A percentile compares a stretch with the other conserved stretches of the same genome.
phyloP scores from a whole-genome alignment of 495 filamentous ascomycete genomes.

The Collariella sp. region DNA sequence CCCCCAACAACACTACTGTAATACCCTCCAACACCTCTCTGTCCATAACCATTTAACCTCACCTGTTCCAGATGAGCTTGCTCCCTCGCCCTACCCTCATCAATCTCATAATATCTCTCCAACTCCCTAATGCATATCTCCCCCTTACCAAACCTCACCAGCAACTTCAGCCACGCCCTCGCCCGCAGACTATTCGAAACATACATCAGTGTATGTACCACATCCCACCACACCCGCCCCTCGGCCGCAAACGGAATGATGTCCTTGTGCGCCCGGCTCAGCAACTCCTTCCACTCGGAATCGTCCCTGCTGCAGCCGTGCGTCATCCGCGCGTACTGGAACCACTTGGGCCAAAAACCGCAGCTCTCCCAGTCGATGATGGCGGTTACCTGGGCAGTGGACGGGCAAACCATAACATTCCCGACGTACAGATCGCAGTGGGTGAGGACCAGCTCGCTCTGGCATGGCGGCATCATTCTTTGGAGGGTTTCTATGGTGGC shows the following conservation, averaged over 20 bases:
- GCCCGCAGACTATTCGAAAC: background rate
- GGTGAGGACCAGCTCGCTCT: background rate
- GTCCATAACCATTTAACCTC: too few relatives aligned
- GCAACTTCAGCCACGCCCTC: background rate
- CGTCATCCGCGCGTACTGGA: conserved; percentile 9
- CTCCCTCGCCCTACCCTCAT: too few relatives aligned
- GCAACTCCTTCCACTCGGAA: conserved; percentile 1
- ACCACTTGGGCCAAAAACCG: conserved; percentile 11
- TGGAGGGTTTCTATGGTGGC: background rate
- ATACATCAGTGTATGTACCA: background rate
- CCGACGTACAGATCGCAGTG: conserved; percentile 8
- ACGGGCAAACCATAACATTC: conserved; percentile 5
- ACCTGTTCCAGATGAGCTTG: too few relatives aligned
- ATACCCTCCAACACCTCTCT: too few relatives aligned
- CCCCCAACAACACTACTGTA: too few relatives aligned
- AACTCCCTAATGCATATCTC: background rate
- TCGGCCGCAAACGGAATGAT: background rate
- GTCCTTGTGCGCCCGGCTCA: background rate
- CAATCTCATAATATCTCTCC: background rate
- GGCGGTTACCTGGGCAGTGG: background rate
- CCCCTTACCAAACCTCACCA: background rate
- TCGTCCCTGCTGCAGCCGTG: background rate
- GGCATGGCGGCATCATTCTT: conserved; percentile 1
- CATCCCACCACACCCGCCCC: conserved; percentile 1
- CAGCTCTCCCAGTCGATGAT: conserved; percentile 12